phyloP scores from a whole-genome alignment of 768 basidiomycete genomes.

The Multifurca ochricompacta region DNA sequence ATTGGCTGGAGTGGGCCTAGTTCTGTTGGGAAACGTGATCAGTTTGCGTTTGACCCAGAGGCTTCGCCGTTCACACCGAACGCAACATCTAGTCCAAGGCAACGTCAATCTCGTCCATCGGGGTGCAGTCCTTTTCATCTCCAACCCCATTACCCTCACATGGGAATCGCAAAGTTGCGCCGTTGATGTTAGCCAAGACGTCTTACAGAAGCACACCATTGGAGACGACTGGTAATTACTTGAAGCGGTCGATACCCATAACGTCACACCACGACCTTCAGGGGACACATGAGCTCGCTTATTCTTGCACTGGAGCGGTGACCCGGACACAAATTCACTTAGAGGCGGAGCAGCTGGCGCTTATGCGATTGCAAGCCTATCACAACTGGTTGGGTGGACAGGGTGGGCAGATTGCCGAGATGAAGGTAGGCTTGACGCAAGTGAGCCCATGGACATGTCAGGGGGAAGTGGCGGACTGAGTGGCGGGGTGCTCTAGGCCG shows the following conservation, averaged over 20 bases:
- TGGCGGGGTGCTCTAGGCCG: conserved; percentile 15
- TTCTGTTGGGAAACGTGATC: background rate
- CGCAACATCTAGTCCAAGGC: conserved; percentile 18
- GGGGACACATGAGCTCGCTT: background rate
- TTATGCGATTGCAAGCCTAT: conserved; percentile 11
- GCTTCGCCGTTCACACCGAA: conserved; percentile 17
- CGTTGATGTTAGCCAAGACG: background rate
- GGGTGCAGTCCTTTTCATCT: conserved; percentile 9
- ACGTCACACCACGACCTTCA: background rate
- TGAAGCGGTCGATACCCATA: background rate
- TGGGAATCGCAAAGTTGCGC: conserved; percentile 8
- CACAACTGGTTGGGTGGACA: conserved; percentile 6
- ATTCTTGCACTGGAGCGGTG: conserved; percentile 1
- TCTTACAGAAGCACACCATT: background rate
- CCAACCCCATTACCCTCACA: conserved; percentile 11
- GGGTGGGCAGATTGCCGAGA: background rate
- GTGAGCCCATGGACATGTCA: conserved; percentile 17
- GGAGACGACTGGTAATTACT: background rate
- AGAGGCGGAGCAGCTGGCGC: conserved; percentile 9
- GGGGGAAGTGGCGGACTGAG: conserved; percentile 12
- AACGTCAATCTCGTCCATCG: conserved; percentile 2
- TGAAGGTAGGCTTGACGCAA: background rate
- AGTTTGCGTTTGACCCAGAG: conserved; percentile 15
- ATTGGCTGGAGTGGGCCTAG: background rate
- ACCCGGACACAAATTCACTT: conserved; percentile 1